Base-by-base conservation (phyloP, 441 rosid species). In the Mallotus japonicus region DNA sequence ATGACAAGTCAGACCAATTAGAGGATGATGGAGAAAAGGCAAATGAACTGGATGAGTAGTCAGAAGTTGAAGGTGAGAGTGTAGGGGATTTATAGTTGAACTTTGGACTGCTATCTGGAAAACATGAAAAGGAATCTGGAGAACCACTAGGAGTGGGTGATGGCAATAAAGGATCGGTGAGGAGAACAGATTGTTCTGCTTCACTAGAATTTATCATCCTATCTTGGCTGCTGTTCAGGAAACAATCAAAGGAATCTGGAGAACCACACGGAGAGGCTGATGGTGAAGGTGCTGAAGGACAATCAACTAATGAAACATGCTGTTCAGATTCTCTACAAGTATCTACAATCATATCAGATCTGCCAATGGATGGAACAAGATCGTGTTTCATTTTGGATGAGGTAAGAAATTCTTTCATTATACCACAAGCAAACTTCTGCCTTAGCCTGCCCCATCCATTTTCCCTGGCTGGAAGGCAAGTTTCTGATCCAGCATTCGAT, bases 21-120 rank as follows among this genome's bases (percentile, higher is more conserved):
- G 92, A 85, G 44, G 92, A 88, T 12, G 92, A 84, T 20, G 95
- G 95, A 57, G 95, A 90, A 73, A 90, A 90, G 73, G 85, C 78
- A 75, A 88, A 87, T 34, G 88, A 88, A 77, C 90, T 90, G 44
- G 77, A 65, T n/a, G 90, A 84, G 81, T 87, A 84, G 73, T 87
- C 92, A 28, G 92, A 88, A 54, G 87, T 83, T 68, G 94, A 87
- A 73, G 95, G 95, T 47, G 92, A 90, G 24, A 85, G 82, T 1
- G 87, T 79, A 28, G 95, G 90, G 44, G 95, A 90, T 79, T 88
- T 90, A 44, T 86, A 79, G 56, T 80, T 72, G 66, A 79, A 76
- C 63, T 79, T 87, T 50, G 86, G 83, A 79, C 85, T 85, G 74
- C 62, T 72, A 5, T 75, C 73, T 10, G 64, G 78, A 57, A 79